Percentiles rank a stretch among this genome's conserved stretches.
These are phyloP conservation scores for Allantophomopsis lycopodina DNA, from an alignment of 2,329 filamentous ascomycete species.

Conservation along the genomic window DNA sequence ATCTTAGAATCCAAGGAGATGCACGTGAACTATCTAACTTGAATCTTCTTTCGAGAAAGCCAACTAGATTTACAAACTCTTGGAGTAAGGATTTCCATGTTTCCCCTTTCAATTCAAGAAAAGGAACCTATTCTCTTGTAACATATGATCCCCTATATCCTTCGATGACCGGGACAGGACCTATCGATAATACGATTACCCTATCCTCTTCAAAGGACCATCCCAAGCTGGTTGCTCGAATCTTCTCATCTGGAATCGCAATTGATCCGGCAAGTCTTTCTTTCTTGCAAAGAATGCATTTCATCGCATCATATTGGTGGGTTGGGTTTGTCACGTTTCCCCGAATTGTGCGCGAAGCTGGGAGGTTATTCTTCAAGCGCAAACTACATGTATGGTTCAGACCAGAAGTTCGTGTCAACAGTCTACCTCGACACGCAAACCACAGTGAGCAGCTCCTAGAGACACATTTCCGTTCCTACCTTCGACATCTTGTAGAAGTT, in stretches of 20 bases:
- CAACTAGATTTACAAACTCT: conserved; percentile 27
- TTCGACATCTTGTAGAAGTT: conserved; percentile 33
- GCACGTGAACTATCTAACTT: neutral
- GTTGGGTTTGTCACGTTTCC: conserved; percentile 53
- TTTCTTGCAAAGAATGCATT: conserved; percentile 25
- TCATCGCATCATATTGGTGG: conserved; percentile 50
- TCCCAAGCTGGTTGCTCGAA: conserved; percentile 44
- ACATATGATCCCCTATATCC: conserved; percentile 32
- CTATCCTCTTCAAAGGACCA: conserved; percentile 44
- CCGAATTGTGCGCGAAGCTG: conserved; percentile 48
- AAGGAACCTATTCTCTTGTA: conserved; percentile 36
- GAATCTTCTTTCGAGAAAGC: neutral
- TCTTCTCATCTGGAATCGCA: conserved; percentile 37
- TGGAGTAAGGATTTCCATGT: conserved; percentile 67
- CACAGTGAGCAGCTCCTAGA: conserved; percentile 32
- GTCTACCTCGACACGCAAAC: conserved; percentile 38
- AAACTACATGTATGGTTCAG: conserved; percentile 50
- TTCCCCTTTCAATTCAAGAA: conserved; percentile 57
- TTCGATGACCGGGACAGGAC: conserved; percentile 21
- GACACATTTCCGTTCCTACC: conserved; percentile 29
- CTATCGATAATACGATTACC: conserved; percentile 45
- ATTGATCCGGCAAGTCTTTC: conserved; percentile 34
- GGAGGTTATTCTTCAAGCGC: conserved; percentile 37
- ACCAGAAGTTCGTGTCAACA: conserved; percentile 45
- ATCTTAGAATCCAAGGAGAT: neutral